Evolutionary conservation across 371 early-diverging fungal species (phyloP), one percentile per base, ranked within the genome.

Genomic region (Actinomucor elegans): DNA sequence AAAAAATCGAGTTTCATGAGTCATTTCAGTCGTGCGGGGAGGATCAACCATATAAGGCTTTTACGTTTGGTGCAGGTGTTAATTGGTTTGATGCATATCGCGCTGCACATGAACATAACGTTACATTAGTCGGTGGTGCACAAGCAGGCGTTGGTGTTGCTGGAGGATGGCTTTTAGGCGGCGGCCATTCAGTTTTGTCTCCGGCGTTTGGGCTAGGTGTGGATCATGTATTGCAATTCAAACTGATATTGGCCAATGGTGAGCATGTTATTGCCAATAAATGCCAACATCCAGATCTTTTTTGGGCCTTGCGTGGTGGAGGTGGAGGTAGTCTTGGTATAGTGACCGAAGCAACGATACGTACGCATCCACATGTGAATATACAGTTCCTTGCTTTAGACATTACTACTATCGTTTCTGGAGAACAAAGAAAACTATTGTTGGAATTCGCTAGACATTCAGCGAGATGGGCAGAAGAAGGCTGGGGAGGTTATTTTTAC

Each of bases 301-400:
- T 78, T 33, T 80, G 79, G 79, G 83, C 83, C 0, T 37, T 82
- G 15, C 69, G 77, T n/a, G 83, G 83, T n/a, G 82, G 76, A 4
- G 80, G 80, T n/a, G 73, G 64, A 6, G 66, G 70, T 5, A 67
- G 62, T 6, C 78, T 62, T 59, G 80, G 71, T 69, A 18, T 57
- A 2, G 46, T 51, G 3, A 37, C 32, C 5, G 47, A 55, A 24
- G 55, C 35, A 10, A 55, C 46, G 5, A 28, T 55, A 32, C 27
- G 24, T 12, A 33, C 38, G 14, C 32, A 50, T 51, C 46, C 51
- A 35, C 31, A 18, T 33, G 21, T 45, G 4, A 11, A 28, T 11
- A 2, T 49, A 4, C 42, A 37, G 10, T 6, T 27, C 0, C 21
- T 29, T 10, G 20, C 17, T 5, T 18, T 17, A 11, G 37, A 41